phyloP scores from a whole-genome alignment of 2,329 filamentous ascomycete species.

The Kalaharituber pfeilii region DNA sequence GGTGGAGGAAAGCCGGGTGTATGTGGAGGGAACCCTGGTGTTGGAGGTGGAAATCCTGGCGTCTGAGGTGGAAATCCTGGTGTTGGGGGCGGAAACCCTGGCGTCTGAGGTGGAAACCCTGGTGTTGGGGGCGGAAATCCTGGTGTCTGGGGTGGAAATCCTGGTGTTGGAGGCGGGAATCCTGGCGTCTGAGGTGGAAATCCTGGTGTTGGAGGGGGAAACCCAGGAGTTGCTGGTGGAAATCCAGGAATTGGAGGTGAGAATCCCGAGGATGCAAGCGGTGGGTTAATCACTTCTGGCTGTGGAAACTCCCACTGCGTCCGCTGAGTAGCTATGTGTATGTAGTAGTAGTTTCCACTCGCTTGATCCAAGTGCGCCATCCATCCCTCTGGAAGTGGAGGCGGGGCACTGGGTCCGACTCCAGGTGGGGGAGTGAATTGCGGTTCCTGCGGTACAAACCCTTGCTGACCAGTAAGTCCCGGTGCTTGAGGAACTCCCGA shows the following conservation, averaged over 20 bases:
- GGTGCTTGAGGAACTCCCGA: background rate
- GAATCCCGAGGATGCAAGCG: conserved; percentile 64
- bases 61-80: conserved; percentile 51
- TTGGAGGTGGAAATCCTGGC: conserved; percentile 1
- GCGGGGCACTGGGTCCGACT: conserved; percentile 61
- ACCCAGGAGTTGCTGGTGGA: conserved; percentile 29
- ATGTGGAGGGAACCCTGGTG: conserved; percentile 5
- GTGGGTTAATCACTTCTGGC: conserved; percentile 22
- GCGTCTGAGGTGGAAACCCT: conserved; percentile 45
- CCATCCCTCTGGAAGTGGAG: conserved; percentile 91
- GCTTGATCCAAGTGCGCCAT: conserved; percentile 91
- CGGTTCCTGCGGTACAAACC: conserved; percentile 14
- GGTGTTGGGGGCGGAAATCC: conserved; percentile 5
- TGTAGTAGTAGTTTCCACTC: conserved; percentile 97
- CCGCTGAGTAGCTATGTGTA: conserved; percentile 82
- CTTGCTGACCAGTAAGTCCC: conserved; percentile 2
- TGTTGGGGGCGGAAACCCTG: conserved; percentile 40
- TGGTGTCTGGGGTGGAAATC: conserved; percentile 3
- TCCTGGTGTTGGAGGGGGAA: conserved; percentile 4
- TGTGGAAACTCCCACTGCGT: conserved; percentile 98
- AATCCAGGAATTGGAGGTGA: conserved; percentile 70
- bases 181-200: conserved; percentile 5
- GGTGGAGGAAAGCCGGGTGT: conserved; percentile 7
- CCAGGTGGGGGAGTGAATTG: conserved; percentile 32
- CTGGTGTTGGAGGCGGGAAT: conserved; percentile 9